Evolutionary conservation across 2,329 filamentous ascomycete species (phyloP).

Genomic region (Arthrobotrys sphaeroides): DNA sequence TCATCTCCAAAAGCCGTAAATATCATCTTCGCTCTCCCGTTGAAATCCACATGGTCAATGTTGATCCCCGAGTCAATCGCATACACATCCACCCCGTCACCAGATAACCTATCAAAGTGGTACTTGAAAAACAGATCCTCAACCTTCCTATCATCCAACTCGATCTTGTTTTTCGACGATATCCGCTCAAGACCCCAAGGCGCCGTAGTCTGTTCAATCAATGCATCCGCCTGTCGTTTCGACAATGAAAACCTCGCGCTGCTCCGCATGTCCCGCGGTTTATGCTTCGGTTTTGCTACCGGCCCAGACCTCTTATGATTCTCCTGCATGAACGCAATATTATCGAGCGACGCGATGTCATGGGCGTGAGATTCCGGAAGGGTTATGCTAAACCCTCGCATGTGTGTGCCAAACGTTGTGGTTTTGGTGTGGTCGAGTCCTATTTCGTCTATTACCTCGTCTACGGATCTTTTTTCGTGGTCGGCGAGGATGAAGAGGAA

Average conservation of each 20-base stretch:
- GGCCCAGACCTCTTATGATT: conserved; percentile 6
- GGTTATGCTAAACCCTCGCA: conserved; percentile 55
- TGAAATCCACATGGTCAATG: conserved; percentile 57
- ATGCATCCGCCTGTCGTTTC: conserved; percentile 24
- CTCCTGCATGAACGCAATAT: conserved; percentile 18
- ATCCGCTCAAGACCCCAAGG: conserved; percentile 59
- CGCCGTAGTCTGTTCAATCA: conserved; percentile 42
- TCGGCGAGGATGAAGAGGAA: conserved; percentile 55
- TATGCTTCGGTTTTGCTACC: conserved; percentile 31
- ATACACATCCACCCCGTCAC: conserved; percentile 64
- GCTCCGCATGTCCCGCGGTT: conserved; percentile 28
- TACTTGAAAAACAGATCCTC: conserved; percentile 60
- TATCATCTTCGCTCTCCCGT: conserved; percentile 56
- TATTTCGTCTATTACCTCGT: conserved; percentile 55
- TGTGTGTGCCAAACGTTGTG: conserved; percentile 56
- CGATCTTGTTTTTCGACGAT: conserved; percentile 56
- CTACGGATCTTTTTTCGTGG: conserved; percentile 54
- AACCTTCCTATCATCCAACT: conserved; percentile 56
- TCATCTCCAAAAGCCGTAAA: conserved; percentile 64
- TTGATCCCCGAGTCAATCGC: conserved; percentile 64
- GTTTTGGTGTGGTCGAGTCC: conserved; percentile 57
- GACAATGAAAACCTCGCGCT: conserved; percentile 42
- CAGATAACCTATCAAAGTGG: conserved; percentile 59
- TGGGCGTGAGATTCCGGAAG: conserved; percentile 31
- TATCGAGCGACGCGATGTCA: neutral